phyloP scores from a whole-genome alignment of 176 grass and related monocot genomes.

The Ensete ventricosum region DNA sequence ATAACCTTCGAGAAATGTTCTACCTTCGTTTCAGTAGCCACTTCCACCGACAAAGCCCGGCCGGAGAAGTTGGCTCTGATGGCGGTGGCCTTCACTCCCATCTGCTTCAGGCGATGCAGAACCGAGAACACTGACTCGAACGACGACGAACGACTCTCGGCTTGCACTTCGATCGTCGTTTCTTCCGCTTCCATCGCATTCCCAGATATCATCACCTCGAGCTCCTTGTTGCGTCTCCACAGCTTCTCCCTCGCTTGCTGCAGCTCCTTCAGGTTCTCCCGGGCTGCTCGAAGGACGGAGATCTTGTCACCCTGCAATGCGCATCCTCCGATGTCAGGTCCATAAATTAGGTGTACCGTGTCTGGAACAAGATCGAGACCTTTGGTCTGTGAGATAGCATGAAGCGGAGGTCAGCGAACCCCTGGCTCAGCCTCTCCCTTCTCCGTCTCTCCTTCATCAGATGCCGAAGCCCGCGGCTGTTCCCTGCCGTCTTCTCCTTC shows the following conservation, averaged over 20 bases:
- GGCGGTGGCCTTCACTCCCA: background rate
- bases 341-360: background rate
- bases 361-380: background rate
- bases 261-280: background rate
- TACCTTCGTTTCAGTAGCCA: background rate
- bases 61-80: background rate
- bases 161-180: background rate
- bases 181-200: too few relatives aligned
- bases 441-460: slow-evolving; percentile 16
- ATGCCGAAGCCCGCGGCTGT: background rate
- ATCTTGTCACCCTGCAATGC: background rate
- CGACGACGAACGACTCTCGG: background rate
- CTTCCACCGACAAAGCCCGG: background rate
- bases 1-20: background rate
- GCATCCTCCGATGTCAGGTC: background rate
- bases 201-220: background rate
- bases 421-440: slow-evolving; percentile 13
- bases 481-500: background rate
- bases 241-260: background rate
- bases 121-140: background rate
- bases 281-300: background rate
- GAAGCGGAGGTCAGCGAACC: slow-evolving; percentile 11
- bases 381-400: slow-evolving; percentile 7
- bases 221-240: background rate
- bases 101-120: background rate